Evolutionary conservation across 148 eudicot genomes (phyloP), one percentile per base, ranked within the genome.

Genomic region (Spergularia bocconei): DNA sequence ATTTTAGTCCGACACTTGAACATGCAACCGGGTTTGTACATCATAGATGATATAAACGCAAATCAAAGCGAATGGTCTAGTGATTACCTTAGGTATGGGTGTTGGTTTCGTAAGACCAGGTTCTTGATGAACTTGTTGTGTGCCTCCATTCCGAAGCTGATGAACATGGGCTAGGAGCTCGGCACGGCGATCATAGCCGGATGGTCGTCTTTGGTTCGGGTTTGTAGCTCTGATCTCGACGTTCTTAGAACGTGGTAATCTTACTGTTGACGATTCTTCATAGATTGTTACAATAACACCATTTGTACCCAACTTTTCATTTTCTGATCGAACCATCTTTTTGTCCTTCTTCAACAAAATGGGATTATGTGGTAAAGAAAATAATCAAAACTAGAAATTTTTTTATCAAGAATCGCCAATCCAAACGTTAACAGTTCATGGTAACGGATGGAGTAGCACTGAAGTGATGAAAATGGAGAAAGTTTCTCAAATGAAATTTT

Each of bases 151-250:
- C 71, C 89, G 78, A 25, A 88, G 80, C 23, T 79, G 82, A 63
- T 74, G 84, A 79, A 87, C 85, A 48, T 83, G 84, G 77, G 86
- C 91, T 25, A 88, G 79, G 66, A 88, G 86, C 71, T 83, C 88
- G 11, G 88, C 85, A 38, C 86, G 85, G 1, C 89, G 91, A 71
- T 88, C 86, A 57, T 83, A 84, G 4, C 87, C 86, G 23, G 20
- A 21, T 7, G 80, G 38, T 72, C 39, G 39, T 60, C 54, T 74
- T 48, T 63, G 19, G 13, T 61, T 67, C 14, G 67, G 2, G 57
- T 21, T 48, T 17, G 20, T 61, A 16, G 39, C 16, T 47, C 71
- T 81, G 15, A 75, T 72, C 74, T 67, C 72, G 7, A 39, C 54
- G 59, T 59, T 71, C 52, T 36, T 58, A 23, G 47, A 12, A 2